Conservation (phyloP, 2,329 filamentous ascomycete species). For the Aspergillus sp. region DNA sequence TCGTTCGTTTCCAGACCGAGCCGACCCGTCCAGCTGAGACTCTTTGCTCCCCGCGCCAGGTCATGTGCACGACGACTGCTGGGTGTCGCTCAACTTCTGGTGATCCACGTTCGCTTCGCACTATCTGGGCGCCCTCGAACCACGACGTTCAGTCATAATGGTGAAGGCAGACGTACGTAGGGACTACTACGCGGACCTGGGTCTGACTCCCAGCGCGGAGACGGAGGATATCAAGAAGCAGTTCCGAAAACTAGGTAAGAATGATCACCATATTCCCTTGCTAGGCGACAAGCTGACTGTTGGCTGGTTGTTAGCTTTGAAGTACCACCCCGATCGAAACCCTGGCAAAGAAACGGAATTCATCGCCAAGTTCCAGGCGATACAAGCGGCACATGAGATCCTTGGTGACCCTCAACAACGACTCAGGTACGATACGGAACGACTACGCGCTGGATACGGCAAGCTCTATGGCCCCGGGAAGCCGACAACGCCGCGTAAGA, state of each 20-base stretch:
- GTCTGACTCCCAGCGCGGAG: slow-evolving; percentile 65
- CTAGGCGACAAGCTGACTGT: slow-evolving; percentile 7
- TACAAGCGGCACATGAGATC: slow-evolving; percentile 82
- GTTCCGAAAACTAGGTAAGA: slow-evolving; percentile 74
- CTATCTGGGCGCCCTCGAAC: slow-evolving; percentile 4
- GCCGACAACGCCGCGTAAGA: slow-evolving; percentile 27
- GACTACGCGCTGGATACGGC: slow-evolving; percentile 50
- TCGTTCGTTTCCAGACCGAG: neutral
- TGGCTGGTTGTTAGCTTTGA: slow-evolving; percentile 57
- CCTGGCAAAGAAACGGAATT: slow-evolving; percentile 76
- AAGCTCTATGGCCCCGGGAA: slow-evolving; percentile 31
- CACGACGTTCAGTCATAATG: slow-evolving; percentile 49
- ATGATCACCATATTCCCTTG: neutral
- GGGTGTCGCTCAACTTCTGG: slow-evolving; percentile 5
- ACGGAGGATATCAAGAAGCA: slow-evolving; percentile 78
- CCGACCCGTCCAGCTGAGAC: neutral
- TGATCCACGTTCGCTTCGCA: slow-evolving; percentile 10
- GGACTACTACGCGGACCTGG: slow-evolving; percentile 85
- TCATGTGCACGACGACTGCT: slow-evolving; percentile 19
- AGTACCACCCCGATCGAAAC: slow-evolving; percentile 87
- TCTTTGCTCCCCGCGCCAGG: slow-evolving; percentile 8
- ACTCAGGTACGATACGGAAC: slow-evolving; percentile 61
- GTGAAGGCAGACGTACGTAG: slow-evolving; percentile 65
- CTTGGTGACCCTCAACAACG: slow-evolving; percentile 59
- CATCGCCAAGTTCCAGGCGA: slow-evolving; percentile 78